Evolutionary conservation across 495 filamentous ascomycete species (phyloP).

Genomic region (Aspergillus panamensis): DNA sequence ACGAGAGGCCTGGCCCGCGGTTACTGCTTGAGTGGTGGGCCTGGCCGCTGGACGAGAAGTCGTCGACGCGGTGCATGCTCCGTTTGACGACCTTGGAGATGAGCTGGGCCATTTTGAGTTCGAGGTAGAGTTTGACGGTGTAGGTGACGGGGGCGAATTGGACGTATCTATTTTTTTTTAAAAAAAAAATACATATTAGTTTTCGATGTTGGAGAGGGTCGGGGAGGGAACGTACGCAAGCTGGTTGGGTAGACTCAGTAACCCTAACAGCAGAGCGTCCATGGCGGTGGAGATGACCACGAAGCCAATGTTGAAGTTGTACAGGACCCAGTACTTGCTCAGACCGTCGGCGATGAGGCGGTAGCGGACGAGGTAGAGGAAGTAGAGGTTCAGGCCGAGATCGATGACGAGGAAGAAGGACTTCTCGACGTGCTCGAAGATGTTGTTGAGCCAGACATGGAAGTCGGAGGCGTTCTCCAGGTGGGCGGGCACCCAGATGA

Average conservation of each 20-base stretch:
- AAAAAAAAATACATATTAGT: too few relatives aligned
- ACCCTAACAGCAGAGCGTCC: constrained; percentile 37
- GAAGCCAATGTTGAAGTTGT: constrained; percentile 49
- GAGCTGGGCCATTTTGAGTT: constrained; percentile 50
- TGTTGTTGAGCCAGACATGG: constrained; percentile 40
- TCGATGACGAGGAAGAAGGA: constrained; percentile 47
- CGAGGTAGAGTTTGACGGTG: constrained; percentile 53
- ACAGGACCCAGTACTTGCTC: constrained; percentile 46
- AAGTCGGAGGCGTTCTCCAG: constrained; percentile 18
- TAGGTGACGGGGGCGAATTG: constrained; percentile 53
- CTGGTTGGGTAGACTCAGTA: constrained; percentile 1
- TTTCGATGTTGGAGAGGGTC: too few relatives aligned
- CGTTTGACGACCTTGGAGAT: constrained; percentile 30
- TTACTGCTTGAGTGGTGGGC: neutral
- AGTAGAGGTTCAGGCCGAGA: constrained; percentile 44
- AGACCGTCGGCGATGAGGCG: constrained; percentile 47
- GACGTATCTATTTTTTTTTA: too few relatives aligned
- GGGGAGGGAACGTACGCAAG: constrained; percentile 1
- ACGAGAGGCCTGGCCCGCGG: neutral
- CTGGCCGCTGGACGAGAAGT: constrained; percentile 1
- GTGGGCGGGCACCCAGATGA: constrained; percentile 49
- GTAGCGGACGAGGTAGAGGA: constrained; percentile 43
- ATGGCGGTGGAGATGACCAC: constrained; percentile 46
- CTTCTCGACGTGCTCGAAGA: constrained; percentile 53
- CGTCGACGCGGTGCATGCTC: constrained; percentile 12